Base-by-base conservation (phyloP, 106 monocot genomes). In the Alisma plantagoaquatica region DNA sequence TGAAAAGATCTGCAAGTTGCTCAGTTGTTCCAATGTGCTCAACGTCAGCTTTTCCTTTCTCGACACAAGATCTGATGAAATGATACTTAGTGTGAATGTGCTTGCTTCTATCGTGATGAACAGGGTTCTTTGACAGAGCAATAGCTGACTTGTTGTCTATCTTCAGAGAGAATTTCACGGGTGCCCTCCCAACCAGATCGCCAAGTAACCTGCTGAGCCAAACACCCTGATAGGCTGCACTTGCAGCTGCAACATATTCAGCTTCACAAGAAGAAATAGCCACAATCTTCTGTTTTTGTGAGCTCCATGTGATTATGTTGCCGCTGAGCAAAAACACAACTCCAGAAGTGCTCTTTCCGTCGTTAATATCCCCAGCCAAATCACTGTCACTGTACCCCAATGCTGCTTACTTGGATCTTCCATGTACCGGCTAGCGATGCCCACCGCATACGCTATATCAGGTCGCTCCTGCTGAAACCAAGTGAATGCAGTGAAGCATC, bases 321-420 rank as follows among this genome's bases (percentile, higher is more conserved):
- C 3, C 16, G 2, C 46, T 23, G 16, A 61, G 1, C 17, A 11
- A 10, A 24, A 47, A 61, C 1, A 61, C 47, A 28, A 22, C 17
- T 2, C 46, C 60, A 20, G 60, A 47, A 5, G 60, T 61, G 26
- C 60, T 61, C 11, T 46, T 61, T 8, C 46, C 30, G 23, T 61
- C 60, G 20, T 61, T 32, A 20, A 61, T 28, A 7, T 11, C 17
- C 20, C 60, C 27, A 23, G 5, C 17, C 27, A 24, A 32, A 47
- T 61, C 60, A 61, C 47, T 61, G 24, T 61, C 46, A 0, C 19
- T 61, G 14, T n/a, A n/a, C n/a, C n/a, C n/a, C n/a, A n/a, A n/a
- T n/a, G n/a, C n/a, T 4, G 45, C n/a, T 17, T 11, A 5, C 35
- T 4, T 46, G 45, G n/a, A n/a, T n/a, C 5, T 18, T 46, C 45